phyloP scores from a whole-genome alignment of 345 rosid genomes.

The Eucalyptus erythrocorys region DNA sequence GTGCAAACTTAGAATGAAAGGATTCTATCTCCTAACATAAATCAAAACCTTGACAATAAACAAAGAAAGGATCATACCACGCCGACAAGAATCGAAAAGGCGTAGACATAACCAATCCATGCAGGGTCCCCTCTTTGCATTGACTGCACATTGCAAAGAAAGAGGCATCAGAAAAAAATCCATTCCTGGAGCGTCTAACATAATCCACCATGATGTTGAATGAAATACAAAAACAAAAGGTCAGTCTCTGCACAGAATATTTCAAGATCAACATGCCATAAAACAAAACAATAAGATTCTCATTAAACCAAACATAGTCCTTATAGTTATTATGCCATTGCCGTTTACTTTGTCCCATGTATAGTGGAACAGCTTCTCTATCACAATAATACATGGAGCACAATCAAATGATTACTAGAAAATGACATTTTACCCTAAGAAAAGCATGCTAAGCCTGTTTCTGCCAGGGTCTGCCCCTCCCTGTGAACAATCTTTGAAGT shows the following conservation, averaged over 20 bases:
- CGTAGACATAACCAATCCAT: constrained; percentile 78
- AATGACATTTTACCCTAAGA: not conserved
- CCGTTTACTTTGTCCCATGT: not conserved
- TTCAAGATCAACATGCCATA: not conserved
- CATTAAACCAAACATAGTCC: not conserved
- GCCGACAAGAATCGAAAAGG: constrained; percentile 71
- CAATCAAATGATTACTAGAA: not conserved
- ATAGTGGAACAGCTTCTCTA: not conserved
- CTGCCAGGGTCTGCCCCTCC: not conserved
- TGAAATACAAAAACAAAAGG: not conserved
- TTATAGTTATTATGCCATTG: not conserved
- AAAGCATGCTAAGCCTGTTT: not conserved
- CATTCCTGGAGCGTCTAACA: not conserved
- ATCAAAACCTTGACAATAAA: not conserved
- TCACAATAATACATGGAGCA: not conserved
- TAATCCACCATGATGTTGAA: not conserved
- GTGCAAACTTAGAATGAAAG: not conserved
- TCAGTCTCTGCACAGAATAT: not conserved
- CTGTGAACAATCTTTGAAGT: not conserved
- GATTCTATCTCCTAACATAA: not conserved
- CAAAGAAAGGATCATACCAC: constrained; percentile 46
- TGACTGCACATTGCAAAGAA: constrained; percentile 39
- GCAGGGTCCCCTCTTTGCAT: constrained; percentile 92
- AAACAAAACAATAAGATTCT: not conserved
- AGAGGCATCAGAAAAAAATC: not conserved